These are phyloP conservation scores for Fagopyrum homotropicum DNA, from an alignment of 148 eudicot genomes.

Conservation along the genomic window DNA sequence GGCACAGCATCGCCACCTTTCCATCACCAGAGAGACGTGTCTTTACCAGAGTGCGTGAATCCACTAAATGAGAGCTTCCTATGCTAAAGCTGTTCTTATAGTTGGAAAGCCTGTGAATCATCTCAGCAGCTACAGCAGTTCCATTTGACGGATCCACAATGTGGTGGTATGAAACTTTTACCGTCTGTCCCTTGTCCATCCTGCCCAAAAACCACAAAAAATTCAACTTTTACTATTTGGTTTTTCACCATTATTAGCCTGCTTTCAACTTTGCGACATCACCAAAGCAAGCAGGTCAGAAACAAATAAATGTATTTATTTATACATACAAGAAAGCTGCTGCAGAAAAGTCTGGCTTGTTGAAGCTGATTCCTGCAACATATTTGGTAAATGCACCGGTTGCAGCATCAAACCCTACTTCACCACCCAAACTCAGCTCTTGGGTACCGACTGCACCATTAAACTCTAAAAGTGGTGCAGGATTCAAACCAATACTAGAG, in stretches of 20 bases:
- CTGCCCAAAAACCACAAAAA: slow-evolving; percentile 26
- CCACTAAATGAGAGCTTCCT: slow-evolving; percentile 61
- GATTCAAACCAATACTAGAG: slow-evolving; percentile 77
- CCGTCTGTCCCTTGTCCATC: slow-evolving; percentile 72
- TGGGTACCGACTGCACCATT: slow-evolving; percentile 68
- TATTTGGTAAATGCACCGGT: slow-evolving; percentile 76
- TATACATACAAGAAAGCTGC: slow-evolving; percentile 69
- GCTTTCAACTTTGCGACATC: not conserved
- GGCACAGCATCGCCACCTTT: slow-evolving; percentile 61
- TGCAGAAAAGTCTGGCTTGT: slow-evolving; percentile 67
- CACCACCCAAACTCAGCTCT: slow-evolving; percentile 72
- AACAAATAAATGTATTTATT: not conserved
- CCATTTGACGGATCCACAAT: slow-evolving; percentile 43
- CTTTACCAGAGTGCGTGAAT: slow-evolving; percentile 46
- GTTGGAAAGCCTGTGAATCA: slow-evolving; percentile 59
- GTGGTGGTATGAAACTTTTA: slow-evolving; percentile 80
- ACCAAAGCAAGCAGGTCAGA: not conserved
- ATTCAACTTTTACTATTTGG: not conserved
- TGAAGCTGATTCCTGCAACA: slow-evolving; percentile 68
- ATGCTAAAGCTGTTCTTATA: slow-evolving; percentile 60
- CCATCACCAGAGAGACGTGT: slow-evolving; percentile 63
- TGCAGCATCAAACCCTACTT: slow-evolving; percentile 81
- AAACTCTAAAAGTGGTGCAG: slow-evolving; percentile 63
- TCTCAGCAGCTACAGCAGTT: slow-evolving; percentile 84
- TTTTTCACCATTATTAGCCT: not conserved